A percentile compares a stretch with the other conserved stretches of the same genome.
These are phyloP conservation scores for Hamamelis virginiana DNA, from an alignment of 164 flowering plant genomes.

Conservation along the genomic window DNA sequence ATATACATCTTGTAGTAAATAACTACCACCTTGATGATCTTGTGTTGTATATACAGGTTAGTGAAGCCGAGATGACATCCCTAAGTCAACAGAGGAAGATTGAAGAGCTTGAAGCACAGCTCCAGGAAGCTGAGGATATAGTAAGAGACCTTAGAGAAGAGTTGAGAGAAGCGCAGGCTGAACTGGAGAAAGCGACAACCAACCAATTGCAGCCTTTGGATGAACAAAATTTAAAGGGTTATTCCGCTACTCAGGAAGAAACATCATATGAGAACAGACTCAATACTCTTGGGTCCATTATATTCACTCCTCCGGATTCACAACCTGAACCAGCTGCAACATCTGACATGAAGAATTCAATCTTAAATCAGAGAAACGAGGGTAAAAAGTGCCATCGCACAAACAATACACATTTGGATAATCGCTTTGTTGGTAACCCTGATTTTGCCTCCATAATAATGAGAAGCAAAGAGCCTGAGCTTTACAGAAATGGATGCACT, in stretches of 20 bases:
- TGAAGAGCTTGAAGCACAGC: conserved; percentile 89
- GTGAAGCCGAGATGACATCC: conserved; percentile 55
- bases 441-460: conserved; percentile 57
- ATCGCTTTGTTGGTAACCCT: conserved; percentile 31
- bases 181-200: conserved; percentile 39
- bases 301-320: conserved; percentile 15
- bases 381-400: conserved; percentile 17
- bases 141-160: conserved; percentile 69
- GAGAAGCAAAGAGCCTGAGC: conserved; percentile 64
- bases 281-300: conserved; percentile 18
- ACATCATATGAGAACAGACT: conserved; percentile 19
- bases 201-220: conserved; percentile 19
- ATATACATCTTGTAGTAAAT: not conserved
- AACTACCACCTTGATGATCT: not conserved
- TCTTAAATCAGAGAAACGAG: conserved; percentile 19
- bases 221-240: conserved; percentile 16
- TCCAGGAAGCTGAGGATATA: conserved; percentile 80
- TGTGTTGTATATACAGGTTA: conserved; percentile 34
- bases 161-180: conserved; percentile 51
- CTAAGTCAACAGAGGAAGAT: conserved; percentile 54
- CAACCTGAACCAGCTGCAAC: conserved; percentile 17
- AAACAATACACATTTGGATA: conserved; percentile 19
- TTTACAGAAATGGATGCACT: conserved; percentile 68
- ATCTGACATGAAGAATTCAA: conserved; percentile 21
- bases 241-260: conserved; percentile 15